These are phyloP conservation scores for Tylopilus orsonianus DNA, from an alignment of 1,284 basidiomycete genomes.

Conservation along the genomic window DNA sequence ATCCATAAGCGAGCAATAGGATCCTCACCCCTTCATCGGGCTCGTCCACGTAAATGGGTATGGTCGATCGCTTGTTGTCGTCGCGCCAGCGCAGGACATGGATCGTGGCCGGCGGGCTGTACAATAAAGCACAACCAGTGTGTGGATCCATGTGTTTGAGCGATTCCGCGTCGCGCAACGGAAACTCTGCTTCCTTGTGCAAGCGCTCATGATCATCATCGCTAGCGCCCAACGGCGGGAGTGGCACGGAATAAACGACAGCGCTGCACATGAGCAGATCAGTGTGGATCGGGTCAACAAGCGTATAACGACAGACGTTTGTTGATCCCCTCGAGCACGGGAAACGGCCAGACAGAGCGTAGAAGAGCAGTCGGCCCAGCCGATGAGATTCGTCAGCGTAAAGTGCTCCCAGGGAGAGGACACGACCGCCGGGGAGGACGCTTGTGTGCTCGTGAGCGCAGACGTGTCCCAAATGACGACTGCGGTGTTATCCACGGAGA, in stretches of 20 bases:
- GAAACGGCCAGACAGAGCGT: slow-evolving; percentile 16
- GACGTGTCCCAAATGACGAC: slow-evolving; percentile 22
- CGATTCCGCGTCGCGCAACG: slow-evolving; percentile 5
- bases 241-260: slow-evolving; percentile 13
- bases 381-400: slow-evolving; percentile 5
- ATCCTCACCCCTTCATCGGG: slow-evolving; percentile 17
- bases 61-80: slow-evolving; percentile 10
- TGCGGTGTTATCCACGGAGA: slow-evolving; percentile 15
- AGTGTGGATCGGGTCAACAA: neutral
- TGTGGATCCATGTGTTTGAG: slow-evolving; percentile 22
- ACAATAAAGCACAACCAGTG: slow-evolving; percentile 17
- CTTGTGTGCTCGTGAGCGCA: neutral
- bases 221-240: slow-evolving; percentile 4
- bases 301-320: slow-evolving; percentile 10
- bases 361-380: slow-evolving; percentile 6
- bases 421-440: neutral
- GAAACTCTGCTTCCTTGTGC: slow-evolving; percentile 16
- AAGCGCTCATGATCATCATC: neutral
- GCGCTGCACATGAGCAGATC: slow-evolving; percentile 8
- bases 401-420: slow-evolving; percentile 16
- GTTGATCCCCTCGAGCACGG: neutral
- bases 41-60: slow-evolving; percentile 14
- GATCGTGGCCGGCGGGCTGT: slow-evolving; percentile 3
- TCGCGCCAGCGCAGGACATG: slow-evolving; percentile 25
- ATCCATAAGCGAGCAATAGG: neutral